Percentiles rank a stretch among this genome's conserved stretches.
These are phyloP conservation scores for Elsinoe necatrix DNA, from an alignment of 2,329 filamentous ascomycete genomes.

Conservation along the genomic window DNA sequence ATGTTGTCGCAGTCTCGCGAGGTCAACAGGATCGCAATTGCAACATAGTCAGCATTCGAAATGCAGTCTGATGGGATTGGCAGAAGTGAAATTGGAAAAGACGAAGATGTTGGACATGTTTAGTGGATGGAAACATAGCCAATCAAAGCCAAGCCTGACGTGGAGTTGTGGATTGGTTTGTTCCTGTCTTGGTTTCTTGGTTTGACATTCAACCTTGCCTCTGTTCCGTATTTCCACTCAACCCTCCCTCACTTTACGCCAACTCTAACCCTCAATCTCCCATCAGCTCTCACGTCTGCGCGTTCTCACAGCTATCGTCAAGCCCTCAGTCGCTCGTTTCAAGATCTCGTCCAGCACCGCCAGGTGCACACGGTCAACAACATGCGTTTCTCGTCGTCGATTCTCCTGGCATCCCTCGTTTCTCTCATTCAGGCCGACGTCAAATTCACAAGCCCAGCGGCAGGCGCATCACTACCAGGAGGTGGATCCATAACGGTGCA, in stretches of 20 bases:
- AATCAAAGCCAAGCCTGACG: conserved; percentile 3
- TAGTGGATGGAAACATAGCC: conserved; percentile 6
- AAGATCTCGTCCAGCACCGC: not conserved
- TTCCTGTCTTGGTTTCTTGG: conserved; percentile 14
- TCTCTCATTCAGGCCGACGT: conserved; percentile 44
- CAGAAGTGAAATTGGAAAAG: not conserved
- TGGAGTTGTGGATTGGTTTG: not conserved
- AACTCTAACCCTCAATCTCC: not conserved
- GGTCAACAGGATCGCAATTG: not conserved
- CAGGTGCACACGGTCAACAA: conserved; percentile 4
- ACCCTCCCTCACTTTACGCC: not conserved
- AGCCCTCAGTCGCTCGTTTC: not conserved
- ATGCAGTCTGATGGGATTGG: not conserved
- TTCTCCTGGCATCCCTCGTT: conserved; percentile 32
- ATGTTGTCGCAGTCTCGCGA: not conserved
- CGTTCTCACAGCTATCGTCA: not conserved
- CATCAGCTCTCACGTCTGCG: not conserved
- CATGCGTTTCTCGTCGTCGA: conserved; percentile 25
- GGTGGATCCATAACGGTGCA: conserved; percentile 45
- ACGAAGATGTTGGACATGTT: not conserved
- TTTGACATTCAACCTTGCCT: conserved; percentile 6
- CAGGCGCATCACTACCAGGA: conserved; percentile 43
- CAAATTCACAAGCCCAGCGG: conserved; percentile 45
- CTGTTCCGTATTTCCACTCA: not conserved
- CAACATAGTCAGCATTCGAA: not conserved